Base-by-base conservation (phyloP, 2,329 filamentous ascomycete genomes). In the Macrophomina phaseolina region DNA sequence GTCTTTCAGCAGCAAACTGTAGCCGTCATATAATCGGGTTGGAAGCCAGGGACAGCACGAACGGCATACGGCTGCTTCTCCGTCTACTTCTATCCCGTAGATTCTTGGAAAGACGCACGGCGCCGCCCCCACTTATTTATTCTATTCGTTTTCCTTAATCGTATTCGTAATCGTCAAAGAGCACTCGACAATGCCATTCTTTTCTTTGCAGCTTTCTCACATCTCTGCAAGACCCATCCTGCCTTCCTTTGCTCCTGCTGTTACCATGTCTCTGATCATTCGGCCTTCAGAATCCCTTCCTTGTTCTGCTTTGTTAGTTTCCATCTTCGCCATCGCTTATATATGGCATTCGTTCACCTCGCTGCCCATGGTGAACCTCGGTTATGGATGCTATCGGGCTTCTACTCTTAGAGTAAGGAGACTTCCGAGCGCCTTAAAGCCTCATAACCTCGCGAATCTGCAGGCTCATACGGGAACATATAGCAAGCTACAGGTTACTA, bases 351-450 rank as follows among this genome's bases (percentile, higher is more conserved):
- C n/a, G 5, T 14, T 45, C 12, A 49, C 30, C 5, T 46, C 46
- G 4, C 69, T 84, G n/a, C 82, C 83, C 48, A 74, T 75, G n/a
- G 82, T 87, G 5, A 84, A 87, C 71, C 75, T 87, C 7, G 84
- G 84, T 48, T 87, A 87, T 72, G 80, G 84, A 65, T 73, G 84
- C 23, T 83, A 87, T 58, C 78, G 81, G 71, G 85, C 82, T 42
- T 73, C 81, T 4, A 72, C 73, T 16, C 81, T 80, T 70, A 83
- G 84, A 73, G 80, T 81, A 66, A 28, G 76, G 42, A 23, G 23
- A 23, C 1, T 30, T 9, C 73, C 60, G 76, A 77, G 42, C 32
- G 23, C 23, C 23, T 23, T 23, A 23, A 23, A 7, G 9, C 2
- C 9, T 30, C 32, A 12, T 42, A 2, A 23, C 23, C 23, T 23